Base-by-base conservation (phyloP, 2,329 filamentous ascomycete genomes). In the Trichoderma simmonsii region DNA sequence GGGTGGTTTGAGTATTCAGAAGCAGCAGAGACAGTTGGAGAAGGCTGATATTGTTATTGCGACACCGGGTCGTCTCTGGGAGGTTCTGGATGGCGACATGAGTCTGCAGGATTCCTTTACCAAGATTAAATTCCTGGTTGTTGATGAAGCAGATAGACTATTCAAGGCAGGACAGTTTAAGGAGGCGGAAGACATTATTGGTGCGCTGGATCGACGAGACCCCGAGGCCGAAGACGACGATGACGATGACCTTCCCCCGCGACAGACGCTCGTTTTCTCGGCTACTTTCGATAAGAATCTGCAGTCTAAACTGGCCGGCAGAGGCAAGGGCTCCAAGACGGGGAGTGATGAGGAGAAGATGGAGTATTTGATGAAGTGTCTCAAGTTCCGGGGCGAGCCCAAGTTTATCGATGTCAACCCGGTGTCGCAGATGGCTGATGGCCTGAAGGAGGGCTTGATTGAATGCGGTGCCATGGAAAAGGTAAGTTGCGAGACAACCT, bases 391-490 rank as follows among this genome's bases (percentile, higher is more conserved):
- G 30, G 91, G 95, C 74, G 90, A 91, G 76, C 96, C 96, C 3
- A 94, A 92, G 77, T 98, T 97, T 77, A 90, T 99, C 74, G 96
- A 99, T 78, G 92, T 94, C 72, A 97, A 98, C 77, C 96, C 96
- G 0, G 85, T 92, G 0, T 92, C 91, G 9, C 94, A 97, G 78
- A 97, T 99, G 93, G 95, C 96, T 0, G 87, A 91, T 21, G 89
- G 91, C 2, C 85, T 99, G 6, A 93, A 92, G 74, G 96, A 99
- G 83, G 95, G 95, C 0, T 86, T 99, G 54, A 89, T 99, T 34
- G 94, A 98, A 82, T 99, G 96, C 78, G 92, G 90, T 51, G 93
- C 94, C 6, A 95, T 94, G 82, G 96, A 99, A 80, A 99, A 99
- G 87, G 91, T 92, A 81, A 80, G 80, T 36, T 18, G 4, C 21